A percentile compares a stretch with the other conserved stretches of the same genome.
These are phyloP conservation scores for Cicer arietinum DNA, from an alignment of 306 rosid genomes.

Conservation along the genomic window DNA sequence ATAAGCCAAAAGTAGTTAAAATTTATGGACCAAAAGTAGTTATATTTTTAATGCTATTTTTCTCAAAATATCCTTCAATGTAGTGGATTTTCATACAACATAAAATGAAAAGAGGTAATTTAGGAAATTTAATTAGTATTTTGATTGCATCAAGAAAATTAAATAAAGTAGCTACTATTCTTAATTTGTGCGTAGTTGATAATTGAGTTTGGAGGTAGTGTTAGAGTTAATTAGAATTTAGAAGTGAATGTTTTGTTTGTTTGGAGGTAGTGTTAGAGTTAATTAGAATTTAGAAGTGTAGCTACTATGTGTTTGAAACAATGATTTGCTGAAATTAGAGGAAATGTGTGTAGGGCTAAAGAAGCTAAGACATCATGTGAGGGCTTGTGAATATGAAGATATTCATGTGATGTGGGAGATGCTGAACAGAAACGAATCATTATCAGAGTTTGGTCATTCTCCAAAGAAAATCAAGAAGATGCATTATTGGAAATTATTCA, in stretches of 20 bases:
- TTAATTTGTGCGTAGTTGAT: no score
- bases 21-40: no score
- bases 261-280: background rate
- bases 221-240: background rate
- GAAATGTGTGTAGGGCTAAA: slow-evolving; percentile 55
- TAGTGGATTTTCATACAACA: no score
- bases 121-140: no score
- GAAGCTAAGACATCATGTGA: slow-evolving; percentile 69
- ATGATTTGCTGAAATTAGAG: slow-evolving; percentile 6
- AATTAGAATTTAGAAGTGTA: background rate
- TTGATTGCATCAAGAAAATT: no score
- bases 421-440: slow-evolving; percentile 58
- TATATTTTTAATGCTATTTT: no score
- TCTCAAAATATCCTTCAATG: no score
- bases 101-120: no score
- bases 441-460: slow-evolving; percentile 38
- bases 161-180: no score
- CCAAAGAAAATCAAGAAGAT: slow-evolving; percentile 47
- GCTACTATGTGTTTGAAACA: background rate
- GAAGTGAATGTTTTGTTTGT: slow-evolving; percentile 6
- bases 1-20: no score
- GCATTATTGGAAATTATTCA: slow-evolving; percentile 48
- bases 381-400: slow-evolving; percentile 74
- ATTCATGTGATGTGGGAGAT: slow-evolving; percentile 95
- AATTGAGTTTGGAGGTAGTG: no score